phyloP scores from a whole-genome alignment of 768 basidiomycete species.

The Pholiota molesta region DNA sequence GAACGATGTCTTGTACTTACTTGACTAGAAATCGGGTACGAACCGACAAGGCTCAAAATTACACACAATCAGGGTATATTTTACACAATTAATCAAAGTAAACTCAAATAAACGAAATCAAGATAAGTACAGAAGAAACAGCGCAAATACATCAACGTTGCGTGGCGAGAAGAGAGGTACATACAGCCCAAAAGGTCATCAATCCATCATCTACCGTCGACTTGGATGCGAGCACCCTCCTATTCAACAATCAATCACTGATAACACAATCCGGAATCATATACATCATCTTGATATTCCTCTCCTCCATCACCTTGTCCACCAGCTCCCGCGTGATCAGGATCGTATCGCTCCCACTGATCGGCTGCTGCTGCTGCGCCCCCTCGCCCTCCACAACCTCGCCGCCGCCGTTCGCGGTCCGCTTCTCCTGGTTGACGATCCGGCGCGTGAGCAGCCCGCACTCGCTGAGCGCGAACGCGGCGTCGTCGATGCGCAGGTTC shows the following conservation, averaged over 20 bases:
- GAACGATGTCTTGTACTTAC: neutral
- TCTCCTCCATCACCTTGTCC: conserved; percentile 62
- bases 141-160: conserved; percentile 19
- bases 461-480: conserved; percentile 87
- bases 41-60: neutral
- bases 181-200: neutral
- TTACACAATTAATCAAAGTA: conserved; percentile 8
- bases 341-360: conserved; percentile 35
- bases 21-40: neutral
- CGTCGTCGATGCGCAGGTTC: conserved; percentile 82
- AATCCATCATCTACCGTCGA: neutral
- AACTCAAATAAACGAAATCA: conserved; percentile 1
- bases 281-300: conserved; percentile 73
- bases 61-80: conserved; percentile 16
- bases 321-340: conserved; percentile 44
- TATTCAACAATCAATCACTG: neutral
- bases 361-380: neutral
- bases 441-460: conserved; percentile 71
- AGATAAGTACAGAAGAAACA: conserved; percentile 21
- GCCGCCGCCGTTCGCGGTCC: conserved; percentile 20
- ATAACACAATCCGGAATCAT: conserved; percentile 63
- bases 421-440: conserved; percentile 24
- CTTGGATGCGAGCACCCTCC: too few relatives aligned
- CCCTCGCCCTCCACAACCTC: conserved; percentile 17
- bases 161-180: neutral